phyloP scores from a whole-genome alignment of 176 grass and related monocot species.

The Carex kokanica region DNA sequence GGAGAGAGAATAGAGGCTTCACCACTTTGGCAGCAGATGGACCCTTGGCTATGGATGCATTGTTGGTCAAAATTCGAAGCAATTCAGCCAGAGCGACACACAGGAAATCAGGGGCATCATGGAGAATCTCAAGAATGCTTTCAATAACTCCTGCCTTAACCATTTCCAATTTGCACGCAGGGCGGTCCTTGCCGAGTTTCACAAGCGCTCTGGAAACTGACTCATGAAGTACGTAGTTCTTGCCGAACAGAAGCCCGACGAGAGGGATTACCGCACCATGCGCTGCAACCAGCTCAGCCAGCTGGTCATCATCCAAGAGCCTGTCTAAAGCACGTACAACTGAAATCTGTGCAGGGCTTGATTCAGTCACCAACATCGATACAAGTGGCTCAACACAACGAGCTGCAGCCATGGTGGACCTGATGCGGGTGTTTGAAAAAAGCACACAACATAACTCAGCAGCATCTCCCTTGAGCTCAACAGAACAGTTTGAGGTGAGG shows the following conservation, averaged over 20 bases:
- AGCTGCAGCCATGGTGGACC: conserved; percentile 84
- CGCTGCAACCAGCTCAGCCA: conserved; percentile 81
- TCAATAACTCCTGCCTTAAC: conserved; percentile 94
- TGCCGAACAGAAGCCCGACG: conserved; percentile 90
- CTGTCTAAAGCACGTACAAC: conserved; percentile 94
- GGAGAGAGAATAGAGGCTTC: conserved; percentile 79
- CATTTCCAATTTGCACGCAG: conserved; percentile 98
- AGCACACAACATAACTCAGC: conserved; percentile 91
- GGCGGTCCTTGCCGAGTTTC: conserved; percentile 94
- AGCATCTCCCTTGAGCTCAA: conserved; percentile 94
- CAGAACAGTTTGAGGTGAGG: conserved; percentile 80
- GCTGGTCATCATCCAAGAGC: conserved; percentile 93
- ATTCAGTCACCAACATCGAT: conserved; percentile 71
- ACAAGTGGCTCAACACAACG: conserved; percentile 94
- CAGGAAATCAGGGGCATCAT: conserved; percentile 95
- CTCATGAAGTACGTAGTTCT: conserved; percentile 84
- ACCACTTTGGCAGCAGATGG: conserved; percentile 97
- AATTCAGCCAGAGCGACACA: conserved; percentile 85
- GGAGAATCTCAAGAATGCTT: conserved; percentile 90
- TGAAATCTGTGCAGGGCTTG: conserved; percentile 80
- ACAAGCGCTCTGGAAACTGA: conserved; percentile 82
- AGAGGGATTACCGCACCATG: conserved; percentile 88
- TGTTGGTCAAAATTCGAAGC: conserved; percentile 96
- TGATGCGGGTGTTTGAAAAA: conserved; percentile 94
- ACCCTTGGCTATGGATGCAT: conserved; percentile 91